Base-by-base conservation (phyloP, 345 rosid genomes). In the Bretschneidera sinensis region DNA sequence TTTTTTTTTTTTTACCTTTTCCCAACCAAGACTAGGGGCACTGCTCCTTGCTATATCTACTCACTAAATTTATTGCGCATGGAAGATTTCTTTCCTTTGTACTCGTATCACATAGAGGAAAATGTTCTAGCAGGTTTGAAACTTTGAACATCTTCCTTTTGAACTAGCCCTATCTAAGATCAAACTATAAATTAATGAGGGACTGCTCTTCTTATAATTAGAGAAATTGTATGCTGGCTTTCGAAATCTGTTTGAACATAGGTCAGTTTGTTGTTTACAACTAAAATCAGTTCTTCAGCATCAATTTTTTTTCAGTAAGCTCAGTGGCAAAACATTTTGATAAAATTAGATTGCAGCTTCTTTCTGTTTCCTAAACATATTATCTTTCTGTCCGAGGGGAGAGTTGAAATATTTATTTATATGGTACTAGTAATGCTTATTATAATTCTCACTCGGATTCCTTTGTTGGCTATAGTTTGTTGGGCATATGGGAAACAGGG, bases 401-500 rank as follows among this genome's bases (percentile, higher is more conserved):
- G 0, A 49, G 9, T 0, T 4, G 4, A 18, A 18, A 51, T 51
- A 1, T 21, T 20, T 43, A 23, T 21, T 54, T n/a, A n/a, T n/a
- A n/a, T n/a, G n/a, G 45, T 39, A 39, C 10, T 11, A 11, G 11
- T 39, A 28, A 17, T 7, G 54, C 23, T 57, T 25, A 69, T 25
- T 69, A 57, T 24, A 50, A 4, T 23, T 48, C 55, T 19, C 21
- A 45, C 51, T 22, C 52, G 64, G 47, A 23, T 55, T 60, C 68
- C 35, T 35, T 48, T 45, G 66, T 53, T 68, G 67, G 51, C 18
- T 65, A 50, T 73, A 86, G 91, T 61, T 76, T 49, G 73, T 68
- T 55, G 86, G 89, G 57, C 86, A 87, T 63, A 47, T 75, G 60
- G 85, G 83, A 52, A 77, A 69, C 76, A 81, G 92, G 74, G 67